Evolutionary conservation across 352 stramenopile genomes (phyloP).

Genomic region (Phytopythium helicoides): DNA sequence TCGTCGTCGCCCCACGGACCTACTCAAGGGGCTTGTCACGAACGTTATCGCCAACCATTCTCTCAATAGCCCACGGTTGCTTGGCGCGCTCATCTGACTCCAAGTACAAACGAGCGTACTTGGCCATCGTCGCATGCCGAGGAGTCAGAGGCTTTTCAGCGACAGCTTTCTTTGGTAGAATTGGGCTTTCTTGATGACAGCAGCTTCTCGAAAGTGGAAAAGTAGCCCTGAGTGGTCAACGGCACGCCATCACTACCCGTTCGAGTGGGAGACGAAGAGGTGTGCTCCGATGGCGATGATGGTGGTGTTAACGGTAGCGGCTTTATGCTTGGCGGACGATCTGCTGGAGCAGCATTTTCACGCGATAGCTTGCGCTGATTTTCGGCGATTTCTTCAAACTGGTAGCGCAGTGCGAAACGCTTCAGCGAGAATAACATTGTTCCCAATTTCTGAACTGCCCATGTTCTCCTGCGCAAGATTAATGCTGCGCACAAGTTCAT

Average conservation of each 20-base stretch:
- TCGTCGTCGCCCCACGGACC: conserved; percentile 4
- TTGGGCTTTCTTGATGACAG: conserved; percentile 6
- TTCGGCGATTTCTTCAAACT: conserved; percentile 63
- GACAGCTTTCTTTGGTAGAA: conserved; percentile 4
- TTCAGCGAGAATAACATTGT: conserved; percentile 34
- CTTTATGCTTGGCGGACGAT: neutral
- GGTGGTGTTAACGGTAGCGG: neutral
- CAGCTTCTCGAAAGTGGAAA: conserved; percentile 68
- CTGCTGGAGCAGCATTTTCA: conserved; percentile 16
- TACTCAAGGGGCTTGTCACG: neutral
- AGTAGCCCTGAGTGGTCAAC: conserved; percentile 58
- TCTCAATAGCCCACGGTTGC: conserved; percentile 57
- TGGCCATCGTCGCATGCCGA: conserved; percentile 66
- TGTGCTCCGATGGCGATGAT: neutral
- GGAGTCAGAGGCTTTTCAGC: conserved; percentile 35
- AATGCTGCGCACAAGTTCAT: conserved; percentile 59
- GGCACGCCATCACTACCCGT: neutral
- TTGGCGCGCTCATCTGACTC: conserved; percentile 53
- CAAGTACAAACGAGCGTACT: conserved; percentile 76
- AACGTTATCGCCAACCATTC: conserved; percentile 41
- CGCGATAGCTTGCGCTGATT: conserved; percentile 50
- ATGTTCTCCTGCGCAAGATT: conserved; percentile 48
- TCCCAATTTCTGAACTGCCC: conserved; percentile 25
- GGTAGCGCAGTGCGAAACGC: conserved; percentile 61
- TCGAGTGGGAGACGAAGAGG: neutral